Conservation (phyloP, 208 protist species). For the Crithidia brevicula region DNA sequence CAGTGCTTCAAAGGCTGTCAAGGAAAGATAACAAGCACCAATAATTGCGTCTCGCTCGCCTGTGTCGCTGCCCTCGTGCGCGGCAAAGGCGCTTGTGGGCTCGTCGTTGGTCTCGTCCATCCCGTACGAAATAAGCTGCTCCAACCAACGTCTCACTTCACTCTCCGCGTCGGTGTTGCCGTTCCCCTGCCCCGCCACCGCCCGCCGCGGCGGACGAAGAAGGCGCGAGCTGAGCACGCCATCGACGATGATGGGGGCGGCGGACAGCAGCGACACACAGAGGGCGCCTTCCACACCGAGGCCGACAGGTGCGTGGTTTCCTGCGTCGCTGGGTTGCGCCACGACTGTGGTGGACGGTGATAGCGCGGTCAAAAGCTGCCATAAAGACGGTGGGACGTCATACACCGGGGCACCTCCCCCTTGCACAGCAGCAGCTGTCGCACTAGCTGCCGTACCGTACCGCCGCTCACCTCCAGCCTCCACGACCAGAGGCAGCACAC, state of each 20-base stretch:
- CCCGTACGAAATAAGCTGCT: neutral
- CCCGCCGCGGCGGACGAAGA: too few relatives aligned
- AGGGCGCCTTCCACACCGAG: neutral
- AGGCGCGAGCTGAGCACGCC: neutral
- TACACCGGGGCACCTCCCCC: neutral
- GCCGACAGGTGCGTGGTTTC: neutral
- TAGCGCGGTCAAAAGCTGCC: neutral
- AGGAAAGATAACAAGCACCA: too few relatives aligned
- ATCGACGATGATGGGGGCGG: neutral
- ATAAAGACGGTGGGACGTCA: neutral
- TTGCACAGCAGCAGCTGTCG: neutral
- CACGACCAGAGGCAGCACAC: neutral
- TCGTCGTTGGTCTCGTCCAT: neutral
- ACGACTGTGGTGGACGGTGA: neutral
- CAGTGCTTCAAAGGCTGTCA: too few relatives aligned
- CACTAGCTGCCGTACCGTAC: neutral
- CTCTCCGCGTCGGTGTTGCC: too few relatives aligned
- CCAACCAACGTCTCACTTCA: too few relatives aligned
- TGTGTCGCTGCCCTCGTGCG: neutral
- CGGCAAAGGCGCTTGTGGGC: neutral
- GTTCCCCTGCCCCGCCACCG: too few relatives aligned
- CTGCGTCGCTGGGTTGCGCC: neutral
- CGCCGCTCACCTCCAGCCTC: neutral
- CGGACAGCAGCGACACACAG: neutral
- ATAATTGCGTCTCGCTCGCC: too few relatives aligned